Evolutionary conservation across 768 basidiomycete species (phyloP).

Genomic region (Boletus rubroflammeus): DNA sequence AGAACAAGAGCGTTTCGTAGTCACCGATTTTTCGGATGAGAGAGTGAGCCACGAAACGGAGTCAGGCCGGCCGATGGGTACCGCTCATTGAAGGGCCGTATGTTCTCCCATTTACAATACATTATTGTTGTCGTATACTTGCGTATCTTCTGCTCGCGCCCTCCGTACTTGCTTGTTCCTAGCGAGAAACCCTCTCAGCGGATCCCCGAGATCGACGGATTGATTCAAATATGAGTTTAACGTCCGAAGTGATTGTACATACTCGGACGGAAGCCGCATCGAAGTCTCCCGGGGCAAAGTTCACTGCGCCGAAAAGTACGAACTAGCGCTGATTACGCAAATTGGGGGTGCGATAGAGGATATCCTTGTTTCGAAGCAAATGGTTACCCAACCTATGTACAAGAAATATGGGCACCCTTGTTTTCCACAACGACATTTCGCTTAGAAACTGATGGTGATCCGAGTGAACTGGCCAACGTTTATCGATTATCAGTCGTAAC

Average conservation of each 20-base stretch:
- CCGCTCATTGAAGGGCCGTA: slow-evolving; percentile 26
- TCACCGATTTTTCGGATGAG: slow-evolving; percentile 1
- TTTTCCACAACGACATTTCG: neutral
- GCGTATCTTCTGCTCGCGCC: neutral
- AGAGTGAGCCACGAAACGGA: slow-evolving; percentile 13
- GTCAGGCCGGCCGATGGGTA: slow-evolving; percentile 22
- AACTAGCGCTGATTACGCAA: neutral
- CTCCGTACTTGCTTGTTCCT: neutral
- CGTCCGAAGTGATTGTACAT: neutral
- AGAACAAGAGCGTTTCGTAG: slow-evolving; percentile 12
- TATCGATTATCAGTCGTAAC: too few relatives aligned
- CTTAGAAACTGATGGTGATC: neutral
- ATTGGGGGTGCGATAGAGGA: neutral
- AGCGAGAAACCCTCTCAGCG: neutral
- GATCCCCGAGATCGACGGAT: neutral
- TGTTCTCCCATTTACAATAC: neutral
- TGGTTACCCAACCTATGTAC: neutral
- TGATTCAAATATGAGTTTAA: neutral
- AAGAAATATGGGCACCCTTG: neutral
- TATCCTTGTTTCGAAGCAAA: neutral
- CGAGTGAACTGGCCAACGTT: neutral
- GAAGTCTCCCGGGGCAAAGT: neutral
- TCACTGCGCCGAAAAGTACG: neutral
- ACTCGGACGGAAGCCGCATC: neutral
- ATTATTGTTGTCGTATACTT: neutral